A percentile compares a stretch with the other conserved stretches of the same genome.
Evolutionary conservation across 1,284 basidiomycete species (phyloP).

Genomic region (Boletus sp.): DNA sequence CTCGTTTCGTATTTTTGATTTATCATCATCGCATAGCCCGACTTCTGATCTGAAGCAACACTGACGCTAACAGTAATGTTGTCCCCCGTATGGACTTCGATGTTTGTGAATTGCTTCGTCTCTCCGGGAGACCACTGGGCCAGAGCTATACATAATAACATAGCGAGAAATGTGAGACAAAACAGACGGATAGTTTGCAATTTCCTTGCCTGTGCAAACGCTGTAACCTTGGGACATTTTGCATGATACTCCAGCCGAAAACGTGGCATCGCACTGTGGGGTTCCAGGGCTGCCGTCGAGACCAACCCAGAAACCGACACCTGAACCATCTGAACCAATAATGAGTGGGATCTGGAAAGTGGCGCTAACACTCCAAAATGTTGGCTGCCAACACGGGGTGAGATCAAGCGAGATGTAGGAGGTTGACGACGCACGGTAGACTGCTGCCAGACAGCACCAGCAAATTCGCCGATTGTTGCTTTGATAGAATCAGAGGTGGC

Average conservation of each 20-base stretch:
- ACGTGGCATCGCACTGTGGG: background rate
- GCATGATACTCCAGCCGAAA: constrained; percentile 12
- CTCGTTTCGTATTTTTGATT: too few species aligned
- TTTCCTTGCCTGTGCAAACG: too few species aligned
- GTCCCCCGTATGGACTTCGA: background rate
- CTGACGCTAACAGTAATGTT: background rate
- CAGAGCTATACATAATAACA: background rate
- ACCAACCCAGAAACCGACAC: constrained; percentile 15
- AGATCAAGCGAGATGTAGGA: background rate
- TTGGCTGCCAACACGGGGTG: constrained; percentile 3
- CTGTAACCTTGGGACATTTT: too few species aligned
- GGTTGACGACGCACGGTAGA: background rate
- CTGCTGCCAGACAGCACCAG: background rate
- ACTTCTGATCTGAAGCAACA: background rate
- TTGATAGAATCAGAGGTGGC: background rate
- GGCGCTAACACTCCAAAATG: constrained; percentile 6
- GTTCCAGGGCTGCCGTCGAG: constrained; percentile 10
- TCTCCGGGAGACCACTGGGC: rapidly evolving
- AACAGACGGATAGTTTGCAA: too few species aligned
- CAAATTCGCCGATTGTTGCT: background rate
- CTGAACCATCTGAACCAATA: constrained; percentile 1
- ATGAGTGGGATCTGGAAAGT: constrained; percentile 9
- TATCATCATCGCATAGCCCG: too few species aligned
- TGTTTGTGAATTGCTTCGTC: background rate
- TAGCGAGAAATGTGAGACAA: background rate